Percentiles rank a stretch among this genome's conserved stretches.
These are phyloP conservation scores for Chenopodium berlandieri DNA, from an alignment of 148 eudicot genomes.

Conservation along the genomic window DNA sequence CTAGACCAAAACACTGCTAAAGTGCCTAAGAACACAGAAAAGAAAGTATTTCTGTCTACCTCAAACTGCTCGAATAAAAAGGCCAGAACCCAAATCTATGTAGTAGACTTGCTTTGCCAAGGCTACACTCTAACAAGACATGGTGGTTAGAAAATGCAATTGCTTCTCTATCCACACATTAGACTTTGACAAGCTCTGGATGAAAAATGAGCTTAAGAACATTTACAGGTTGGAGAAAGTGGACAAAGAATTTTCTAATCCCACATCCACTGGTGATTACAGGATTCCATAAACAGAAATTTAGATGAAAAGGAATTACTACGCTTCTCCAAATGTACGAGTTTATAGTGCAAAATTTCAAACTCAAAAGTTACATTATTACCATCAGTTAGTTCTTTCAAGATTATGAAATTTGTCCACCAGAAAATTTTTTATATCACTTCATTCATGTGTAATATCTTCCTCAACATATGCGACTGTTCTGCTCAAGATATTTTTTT, in stretches of 20 bases:
- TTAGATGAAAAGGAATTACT: neutral
- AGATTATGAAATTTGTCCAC: neutral
- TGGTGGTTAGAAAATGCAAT: neutral
- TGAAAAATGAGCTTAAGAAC: neutral
- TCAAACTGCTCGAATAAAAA: neutral
- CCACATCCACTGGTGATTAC: neutral
- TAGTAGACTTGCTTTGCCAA: neutral
- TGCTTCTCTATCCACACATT: neutral
- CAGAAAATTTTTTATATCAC: neutral
- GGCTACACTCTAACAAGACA: too few species aligned
- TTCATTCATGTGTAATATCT: neutral
- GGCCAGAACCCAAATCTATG: neutral
- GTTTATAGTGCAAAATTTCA: neutral
- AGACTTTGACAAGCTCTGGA: neutral
- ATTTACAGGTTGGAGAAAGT: neutral
- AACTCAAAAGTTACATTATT: neutral
- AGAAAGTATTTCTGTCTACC: neutral
- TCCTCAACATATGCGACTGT: neutral
- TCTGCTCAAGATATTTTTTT: neutral
- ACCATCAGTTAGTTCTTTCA: neutral
- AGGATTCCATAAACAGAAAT: neutral
- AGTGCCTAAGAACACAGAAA: neutral
- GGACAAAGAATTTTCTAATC: neutral
- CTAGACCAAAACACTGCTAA: too few species aligned
- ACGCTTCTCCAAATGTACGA: neutral